Percentiles rank a stretch among this genome's conserved stretches.
These are phyloP conservation scores for Lupinus albus DNA, from an alignment of 306 rosid species.

Conservation along the genomic window DNA sequence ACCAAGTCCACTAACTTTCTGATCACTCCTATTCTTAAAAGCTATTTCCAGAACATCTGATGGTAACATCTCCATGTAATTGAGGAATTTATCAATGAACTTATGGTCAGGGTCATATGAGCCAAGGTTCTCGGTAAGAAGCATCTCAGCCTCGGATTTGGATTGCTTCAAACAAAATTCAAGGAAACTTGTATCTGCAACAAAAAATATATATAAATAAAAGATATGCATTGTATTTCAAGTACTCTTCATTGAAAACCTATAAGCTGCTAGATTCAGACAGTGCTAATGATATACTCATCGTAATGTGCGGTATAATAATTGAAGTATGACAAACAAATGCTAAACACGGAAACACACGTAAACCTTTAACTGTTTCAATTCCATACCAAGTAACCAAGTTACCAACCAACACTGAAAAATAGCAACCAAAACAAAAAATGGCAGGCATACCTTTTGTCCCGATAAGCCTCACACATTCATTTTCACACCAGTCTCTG, in stretches of 20 bases:
- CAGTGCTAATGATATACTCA: background rate
- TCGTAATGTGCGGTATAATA: background rate
- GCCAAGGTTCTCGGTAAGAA: constrained; percentile 78
- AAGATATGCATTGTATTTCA: background rate
- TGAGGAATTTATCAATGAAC: constrained; percentile 85
- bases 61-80: constrained; percentile 84
- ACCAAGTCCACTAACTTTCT: constrained; percentile 50
- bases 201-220: constrained; percentile 1
- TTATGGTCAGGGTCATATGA: constrained; percentile 79
- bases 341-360: constrained; percentile 10
- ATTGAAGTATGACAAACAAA: constrained; percentile 12
- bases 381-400: too few relatives aligned
- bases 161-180: constrained; percentile 92
- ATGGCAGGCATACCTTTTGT: constrained; percentile 58
- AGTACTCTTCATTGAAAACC: background rate
- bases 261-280: constrained; percentile 25
- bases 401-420: background rate
- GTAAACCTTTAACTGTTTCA: background rate
- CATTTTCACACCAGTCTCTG: constrained; percentile 89
- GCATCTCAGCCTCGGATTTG: constrained; percentile 82
- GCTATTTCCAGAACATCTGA: constrained; percentile 87
- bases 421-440: too few relatives aligned
- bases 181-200: constrained; percentile 81
- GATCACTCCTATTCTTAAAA: constrained; percentile 57
- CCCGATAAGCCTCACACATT: constrained; percentile 79